phyloP scores from a whole-genome alignment of 1,284 basidiomycete species.

The Malassezia furfur region DNA sequence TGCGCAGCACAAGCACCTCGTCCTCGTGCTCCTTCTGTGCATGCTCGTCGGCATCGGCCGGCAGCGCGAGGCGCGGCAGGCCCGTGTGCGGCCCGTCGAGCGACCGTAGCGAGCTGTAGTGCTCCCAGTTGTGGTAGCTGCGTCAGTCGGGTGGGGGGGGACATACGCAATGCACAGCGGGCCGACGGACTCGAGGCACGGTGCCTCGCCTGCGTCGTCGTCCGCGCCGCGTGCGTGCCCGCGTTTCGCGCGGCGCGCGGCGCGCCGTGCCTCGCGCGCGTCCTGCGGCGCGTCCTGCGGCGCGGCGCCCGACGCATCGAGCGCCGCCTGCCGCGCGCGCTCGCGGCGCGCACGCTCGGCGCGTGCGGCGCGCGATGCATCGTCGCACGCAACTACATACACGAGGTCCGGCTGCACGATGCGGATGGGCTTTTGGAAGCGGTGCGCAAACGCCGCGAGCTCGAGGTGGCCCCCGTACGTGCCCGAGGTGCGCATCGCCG shows the following conservation, averaged over 20 bases:
- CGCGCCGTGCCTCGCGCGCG: not conserved
- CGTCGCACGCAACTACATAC: slow-evolving; percentile 44
- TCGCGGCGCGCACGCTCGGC: slow-evolving; percentile 23
- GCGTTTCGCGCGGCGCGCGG: slow-evolving; percentile 19
- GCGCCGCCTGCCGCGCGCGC: slow-evolving; percentile 21
- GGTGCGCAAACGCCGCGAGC: slow-evolving; percentile 75
- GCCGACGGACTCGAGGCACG: slow-evolving; percentile 28
- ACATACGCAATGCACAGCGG: slow-evolving; percentile 35
- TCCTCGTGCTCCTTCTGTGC: slow-evolving; percentile 3
- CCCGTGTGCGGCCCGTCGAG: slow-evolving; percentile 73
- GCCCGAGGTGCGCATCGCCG: slow-evolving; percentile 52
- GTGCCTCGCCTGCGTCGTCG: not conserved
- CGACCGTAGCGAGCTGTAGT: slow-evolving; percentile 83
- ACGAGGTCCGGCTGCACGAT: slow-evolving; percentile 70
- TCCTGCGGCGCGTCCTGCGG: slow-evolving; percentile 3
- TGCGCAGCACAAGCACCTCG: slow-evolving; percentile 27
- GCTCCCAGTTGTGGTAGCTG: slow-evolving; percentile 69
- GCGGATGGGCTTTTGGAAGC: slow-evolving; percentile 68
- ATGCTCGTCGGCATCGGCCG: slow-evolving; percentile 6
- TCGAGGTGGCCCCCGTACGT: slow-evolving; percentile 87
- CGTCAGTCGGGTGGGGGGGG: not conserved
- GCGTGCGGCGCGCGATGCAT: slow-evolving; percentile 42
- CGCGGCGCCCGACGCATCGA: slow-evolving; percentile 14
- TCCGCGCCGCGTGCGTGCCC: not conserved
- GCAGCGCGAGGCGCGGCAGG: slow-evolving; percentile 61